Conservation (phyloP, 2,329 filamentous ascomycete species). For the Delphinella strobiligena region DNA sequence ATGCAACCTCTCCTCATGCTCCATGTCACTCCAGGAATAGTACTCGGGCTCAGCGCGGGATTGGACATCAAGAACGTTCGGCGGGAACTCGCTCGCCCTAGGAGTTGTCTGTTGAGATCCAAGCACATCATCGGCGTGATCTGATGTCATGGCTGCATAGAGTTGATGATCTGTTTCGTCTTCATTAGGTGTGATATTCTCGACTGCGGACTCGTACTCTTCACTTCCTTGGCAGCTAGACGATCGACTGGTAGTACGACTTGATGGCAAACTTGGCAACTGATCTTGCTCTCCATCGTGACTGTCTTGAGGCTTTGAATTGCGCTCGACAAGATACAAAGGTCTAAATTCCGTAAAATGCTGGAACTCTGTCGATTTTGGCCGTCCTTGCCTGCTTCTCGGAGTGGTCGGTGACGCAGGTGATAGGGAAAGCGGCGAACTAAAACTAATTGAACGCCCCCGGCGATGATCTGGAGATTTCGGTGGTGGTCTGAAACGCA, state of each 20-base stretch:
- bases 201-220: conserved; percentile 32
- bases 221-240: conserved; percentile 27
- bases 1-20: conserved; percentile 19
- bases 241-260: conserved; percentile 29
- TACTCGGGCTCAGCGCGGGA: conserved; percentile 19
- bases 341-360: conserved; percentile 56
- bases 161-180: conserved; percentile 13
- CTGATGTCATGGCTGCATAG: too few relatives aligned
- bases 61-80: conserved; percentile 14
- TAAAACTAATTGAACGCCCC: conserved; percentile 20
- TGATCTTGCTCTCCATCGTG: conserved; percentile 24
- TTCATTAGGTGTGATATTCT: conserved; percentile 18
- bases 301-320: conserved; percentile 33
- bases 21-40: conserved; percentile 26
- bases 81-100: conserved; percentile 42
- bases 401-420: conserved; percentile 11
- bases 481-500: conserved; percentile 21
- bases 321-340: conserved; percentile 66
- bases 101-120: conserved; percentile 59
- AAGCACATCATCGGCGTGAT: conserved; percentile 32
- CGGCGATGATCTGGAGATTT: conserved; percentile 14
- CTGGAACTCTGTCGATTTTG: conserved; percentile 12
- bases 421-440: conserved; percentile 12
- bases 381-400: conserved; percentile 8
- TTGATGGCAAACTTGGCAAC: conserved; percentile 41